Base-by-base conservation (phyloP, 2,329 filamentous ascomycete genomes). In the Colletotrichum salicis region DNA sequence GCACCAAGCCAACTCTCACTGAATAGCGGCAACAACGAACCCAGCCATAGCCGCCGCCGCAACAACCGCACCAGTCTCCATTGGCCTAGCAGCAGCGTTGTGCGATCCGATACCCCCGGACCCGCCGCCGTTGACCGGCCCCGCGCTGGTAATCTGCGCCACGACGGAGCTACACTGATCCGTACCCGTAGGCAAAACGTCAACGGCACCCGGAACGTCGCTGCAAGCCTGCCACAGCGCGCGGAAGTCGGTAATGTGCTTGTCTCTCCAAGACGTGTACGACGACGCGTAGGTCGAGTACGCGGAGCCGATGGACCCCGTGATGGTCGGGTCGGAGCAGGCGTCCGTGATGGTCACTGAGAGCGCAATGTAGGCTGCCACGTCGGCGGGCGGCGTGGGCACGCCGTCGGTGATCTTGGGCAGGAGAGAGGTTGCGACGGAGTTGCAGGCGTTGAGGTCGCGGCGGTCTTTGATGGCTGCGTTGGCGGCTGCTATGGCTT, bases 321-420 rank as follows among this genome's bases (percentile, higher is more conserved):
- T 80, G 45, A 79, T 69, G 2, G 57, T 68, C 8, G 78, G 78
- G 35, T 79, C 22, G 29, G 75, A 73, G 70, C 78, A 80, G 1
- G 58, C 12, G 27, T 77, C 70, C 27, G 77, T 76, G 45, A 66
- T 31, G 52, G 76, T 76, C 15, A 60, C 70, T 13, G 64, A 15
- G 7, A 74, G 19, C 11, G 78, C 79, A 22, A 80, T 54, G 60
- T 73, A 79, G 33, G 62, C 55, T 22, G 58, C 22, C 13, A 80
- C 75, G 3, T 74, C 61, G 11, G 41, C 24, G 1, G 72, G 70
- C 7, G 75, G 72, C 0, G 76, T 77, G 19, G 78, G 78, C 15
- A 74, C 29, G 29, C 35, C 70, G 37, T 70, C 62, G n/a, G 74
- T 76, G 22, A 79, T 55, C 11, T 56, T 61, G 12, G 77, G 74